phyloP scores from a whole-genome alignment of 1,284 basidiomycete genomes.

The Trichosporon ovoides region DNA sequence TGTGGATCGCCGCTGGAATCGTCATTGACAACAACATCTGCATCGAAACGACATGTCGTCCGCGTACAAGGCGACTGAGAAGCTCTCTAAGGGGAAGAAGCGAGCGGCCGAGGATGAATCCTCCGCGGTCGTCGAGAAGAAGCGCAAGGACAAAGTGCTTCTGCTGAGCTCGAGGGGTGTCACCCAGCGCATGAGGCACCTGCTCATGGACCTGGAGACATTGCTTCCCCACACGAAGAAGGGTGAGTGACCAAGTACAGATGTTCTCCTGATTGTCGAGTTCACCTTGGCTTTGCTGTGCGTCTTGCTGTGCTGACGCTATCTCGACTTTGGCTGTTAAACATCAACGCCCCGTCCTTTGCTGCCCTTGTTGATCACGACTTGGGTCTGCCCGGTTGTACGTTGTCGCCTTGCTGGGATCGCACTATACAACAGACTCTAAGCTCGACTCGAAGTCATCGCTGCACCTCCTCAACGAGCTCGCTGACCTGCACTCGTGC shows the following conservation, averaged over 20 bases:
- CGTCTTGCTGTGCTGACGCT: slow-evolving; percentile 1
- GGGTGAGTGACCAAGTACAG: slow-evolving; percentile 55
- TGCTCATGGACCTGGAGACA: slow-evolving; percentile 90
- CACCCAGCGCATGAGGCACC: slow-evolving; percentile 92
- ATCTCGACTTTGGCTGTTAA: background rate
- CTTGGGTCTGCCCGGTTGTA: background rate
- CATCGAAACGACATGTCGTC: slow-evolving; percentile 16
- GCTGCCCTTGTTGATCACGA: background rate
- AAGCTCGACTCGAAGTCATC: slow-evolving; percentile 98
- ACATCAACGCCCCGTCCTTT: background rate
- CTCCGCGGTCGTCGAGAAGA: slow-evolving; percentile 27
- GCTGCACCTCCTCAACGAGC: slow-evolving; percentile 86
- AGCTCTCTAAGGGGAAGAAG: slow-evolving; percentile 22
- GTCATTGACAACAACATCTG: background rate
- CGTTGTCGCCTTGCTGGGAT: background rate
- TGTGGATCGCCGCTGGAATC: background rate
- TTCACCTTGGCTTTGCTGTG: background rate
- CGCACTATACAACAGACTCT: slow-evolving; percentile 60
- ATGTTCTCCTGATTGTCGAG: background rate
- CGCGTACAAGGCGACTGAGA: slow-evolving; percentile 21
- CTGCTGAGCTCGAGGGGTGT: slow-evolving; percentile 90
- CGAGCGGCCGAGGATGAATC: slow-evolving; percentile 14
- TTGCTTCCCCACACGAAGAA: slow-evolving; percentile 95
- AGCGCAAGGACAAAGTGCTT: slow-evolving; percentile 64
- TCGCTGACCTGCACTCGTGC: slow-evolving; percentile 96